Percentiles rank a stretch among this genome's conserved stretches.
Evolutionary conservation across 306 rosid species (phyloP).

Genomic region (Medicago lupulina): DNA sequence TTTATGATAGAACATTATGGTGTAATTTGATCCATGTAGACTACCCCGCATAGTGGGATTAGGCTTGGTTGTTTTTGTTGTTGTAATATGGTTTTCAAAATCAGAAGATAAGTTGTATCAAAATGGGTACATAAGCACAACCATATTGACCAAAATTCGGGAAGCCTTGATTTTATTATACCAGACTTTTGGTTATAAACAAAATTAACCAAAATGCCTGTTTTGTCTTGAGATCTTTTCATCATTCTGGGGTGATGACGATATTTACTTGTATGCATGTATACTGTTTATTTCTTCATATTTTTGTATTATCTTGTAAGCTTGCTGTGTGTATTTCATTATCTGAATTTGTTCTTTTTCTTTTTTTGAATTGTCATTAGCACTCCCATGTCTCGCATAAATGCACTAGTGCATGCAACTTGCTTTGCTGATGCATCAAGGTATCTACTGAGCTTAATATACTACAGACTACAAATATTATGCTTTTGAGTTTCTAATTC

Average conservation of each 20-base stretch:
- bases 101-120: constrained; percentile 2
- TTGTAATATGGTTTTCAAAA: constrained; percentile 18
- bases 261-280: constrained; percentile 31
- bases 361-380: constrained; percentile 47
- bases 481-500: constrained; percentile 32
- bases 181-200: neutral
- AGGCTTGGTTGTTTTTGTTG: too few species aligned
- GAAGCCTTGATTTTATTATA: constrained; percentile 17
- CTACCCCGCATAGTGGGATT: too few species aligned
- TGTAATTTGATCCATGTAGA: too few species aligned
- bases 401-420: constrained; percentile 86
- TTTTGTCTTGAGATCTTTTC: constrained; percentile 23
- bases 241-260: constrained; percentile 14
- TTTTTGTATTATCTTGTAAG: constrained; percentile 30
- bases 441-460: constrained; percentile 55
- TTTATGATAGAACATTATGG: too few species aligned
- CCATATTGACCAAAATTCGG: constrained; percentile 25
- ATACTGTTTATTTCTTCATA: constrained; percentile 19
- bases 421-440: constrained; percentile 95
- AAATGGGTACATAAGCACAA: neutral
- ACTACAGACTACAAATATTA: constrained; percentile 32
- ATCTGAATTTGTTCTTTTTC: constrained; percentile 24
- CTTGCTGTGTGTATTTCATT: constrained; percentile 27
- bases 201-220: constrained; percentile 7
- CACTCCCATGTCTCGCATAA: constrained; percentile 79